Conservation (phyloP, 768 basidiomycete species). For the Boletus bicolor region DNA sequence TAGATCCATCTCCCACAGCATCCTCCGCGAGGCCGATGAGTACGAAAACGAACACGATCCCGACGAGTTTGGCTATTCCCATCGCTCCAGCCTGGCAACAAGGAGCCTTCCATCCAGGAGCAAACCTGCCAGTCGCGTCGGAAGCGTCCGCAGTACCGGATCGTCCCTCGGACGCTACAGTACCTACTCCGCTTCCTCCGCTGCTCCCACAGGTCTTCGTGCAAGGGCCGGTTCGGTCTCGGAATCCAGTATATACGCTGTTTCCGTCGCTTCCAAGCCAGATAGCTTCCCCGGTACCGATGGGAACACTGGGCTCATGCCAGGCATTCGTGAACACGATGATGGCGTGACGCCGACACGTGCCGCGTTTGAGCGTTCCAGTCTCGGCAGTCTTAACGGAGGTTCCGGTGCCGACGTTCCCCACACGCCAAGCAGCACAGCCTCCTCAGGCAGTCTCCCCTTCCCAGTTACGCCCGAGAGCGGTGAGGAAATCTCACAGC, state of each 20-base stretch:
- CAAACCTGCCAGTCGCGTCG: constrained; percentile 20
- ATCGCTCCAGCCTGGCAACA: constrained; percentile 10
- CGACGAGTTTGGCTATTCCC: constrained; percentile 27
- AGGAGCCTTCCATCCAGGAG: constrained; percentile 25
- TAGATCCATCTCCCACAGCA: constrained; percentile 27
- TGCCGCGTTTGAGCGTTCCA: constrained; percentile 26
- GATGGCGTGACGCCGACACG: constrained; percentile 32
- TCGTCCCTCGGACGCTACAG: constrained; percentile 27
- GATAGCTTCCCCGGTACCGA: constrained; percentile 3
- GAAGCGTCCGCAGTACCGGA: constrained; percentile 19
- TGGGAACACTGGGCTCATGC: constrained; percentile 17
- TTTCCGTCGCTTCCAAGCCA: constrained; percentile 13
- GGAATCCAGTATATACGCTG: constrained; percentile 17
- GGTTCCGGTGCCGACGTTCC: constrained; percentile 17
- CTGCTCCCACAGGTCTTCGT: constrained; percentile 1
- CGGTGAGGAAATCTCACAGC: constrained; percentile 14
- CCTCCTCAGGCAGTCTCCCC: constrained; percentile 29
- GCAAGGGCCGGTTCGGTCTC: constrained; percentile 18
- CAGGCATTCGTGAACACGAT: constrained; percentile 29
- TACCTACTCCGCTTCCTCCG: constrained; percentile 20
- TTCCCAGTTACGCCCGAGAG: constrained; percentile 31
- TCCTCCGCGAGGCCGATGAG: constrained; percentile 33
- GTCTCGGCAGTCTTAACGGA: constrained; percentile 23
- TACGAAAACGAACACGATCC: not conserved
- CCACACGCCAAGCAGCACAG: constrained; percentile 30